Percentiles rank a stretch among this genome's conserved stretches.
phyloP scores from a whole-genome alignment of 148 eudicot species.

The Polygonum aviculare region DNA sequence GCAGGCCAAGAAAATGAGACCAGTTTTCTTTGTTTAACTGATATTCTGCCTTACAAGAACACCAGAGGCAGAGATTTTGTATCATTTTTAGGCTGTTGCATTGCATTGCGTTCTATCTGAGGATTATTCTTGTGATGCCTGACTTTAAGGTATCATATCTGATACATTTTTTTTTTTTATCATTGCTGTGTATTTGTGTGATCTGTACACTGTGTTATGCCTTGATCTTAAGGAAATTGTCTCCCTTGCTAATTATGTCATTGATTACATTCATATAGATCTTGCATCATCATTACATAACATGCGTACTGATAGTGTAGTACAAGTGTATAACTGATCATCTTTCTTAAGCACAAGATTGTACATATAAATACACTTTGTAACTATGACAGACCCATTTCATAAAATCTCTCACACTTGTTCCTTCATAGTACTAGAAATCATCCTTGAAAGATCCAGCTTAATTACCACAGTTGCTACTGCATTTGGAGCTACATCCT shows the following conservation, averaged over 20 bases:
- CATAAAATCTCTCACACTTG: neutral
- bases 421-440: neutral
- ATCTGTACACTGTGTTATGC: neutral
- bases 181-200: neutral
- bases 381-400: neutral
- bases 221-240: neutral
- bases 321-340: neutral
- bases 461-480: neutral
- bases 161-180: neutral
- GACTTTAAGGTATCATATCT: neutral
- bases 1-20: slow-evolving; percentile 54
- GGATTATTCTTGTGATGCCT: slow-evolving; percentile 8
- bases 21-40: neutral
- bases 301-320: neutral
- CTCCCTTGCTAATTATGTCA: neutral
- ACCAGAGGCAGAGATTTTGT: slow-evolving; percentile 7
- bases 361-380: neutral
- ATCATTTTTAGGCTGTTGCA: neutral
- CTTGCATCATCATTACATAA: neutral
- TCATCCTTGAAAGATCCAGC: neutral
- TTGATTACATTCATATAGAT: neutral
- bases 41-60: neutral
- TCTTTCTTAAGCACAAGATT: neutral
- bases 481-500: neutral
- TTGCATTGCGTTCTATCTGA: neutral